These are phyloP conservation scores for Rhododendron simsii DNA, from an alignment of 148 eudicot species.

Conservation along the genomic window DNA sequence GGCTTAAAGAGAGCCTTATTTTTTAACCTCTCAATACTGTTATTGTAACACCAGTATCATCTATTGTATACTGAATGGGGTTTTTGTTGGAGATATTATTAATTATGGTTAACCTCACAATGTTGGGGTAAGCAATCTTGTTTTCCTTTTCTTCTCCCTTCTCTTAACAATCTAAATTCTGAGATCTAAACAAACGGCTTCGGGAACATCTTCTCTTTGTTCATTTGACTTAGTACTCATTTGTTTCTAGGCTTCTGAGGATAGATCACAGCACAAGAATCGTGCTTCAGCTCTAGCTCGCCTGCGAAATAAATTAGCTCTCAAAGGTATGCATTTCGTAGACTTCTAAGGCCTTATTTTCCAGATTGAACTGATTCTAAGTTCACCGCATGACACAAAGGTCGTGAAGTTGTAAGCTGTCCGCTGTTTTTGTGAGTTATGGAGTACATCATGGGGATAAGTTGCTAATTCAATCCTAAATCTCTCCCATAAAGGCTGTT, in stretches of 20 bases:
- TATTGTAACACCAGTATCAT: not conserved
- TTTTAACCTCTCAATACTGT: not conserved
- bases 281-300: conserved; percentile 86
- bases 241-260: conserved; percentile 60
- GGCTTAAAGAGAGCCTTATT: too few relatives aligned
- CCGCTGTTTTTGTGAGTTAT: not conserved
- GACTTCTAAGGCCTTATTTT: not conserved
- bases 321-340: conserved; percentile 49
- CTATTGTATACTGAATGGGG: not conserved
- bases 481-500: not conserved
- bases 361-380: not conserved
- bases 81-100: not conserved
- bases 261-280: conserved; percentile 93
- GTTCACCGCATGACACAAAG: not conserved
- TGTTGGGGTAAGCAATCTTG: not conserved
- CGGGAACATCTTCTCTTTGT: not conserved
- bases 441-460: not conserved
- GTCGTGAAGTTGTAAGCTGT: not conserved
- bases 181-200: not conserved
- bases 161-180: not conserved
- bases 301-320: conserved; percentile 67
- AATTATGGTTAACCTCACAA: not conserved
- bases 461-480: not conserved
- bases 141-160: not conserved
- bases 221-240: conserved; percentile 11